phyloP scores from a whole-genome alignment of 441 rosid genomes.

The Dalechampia spathulata region DNA sequence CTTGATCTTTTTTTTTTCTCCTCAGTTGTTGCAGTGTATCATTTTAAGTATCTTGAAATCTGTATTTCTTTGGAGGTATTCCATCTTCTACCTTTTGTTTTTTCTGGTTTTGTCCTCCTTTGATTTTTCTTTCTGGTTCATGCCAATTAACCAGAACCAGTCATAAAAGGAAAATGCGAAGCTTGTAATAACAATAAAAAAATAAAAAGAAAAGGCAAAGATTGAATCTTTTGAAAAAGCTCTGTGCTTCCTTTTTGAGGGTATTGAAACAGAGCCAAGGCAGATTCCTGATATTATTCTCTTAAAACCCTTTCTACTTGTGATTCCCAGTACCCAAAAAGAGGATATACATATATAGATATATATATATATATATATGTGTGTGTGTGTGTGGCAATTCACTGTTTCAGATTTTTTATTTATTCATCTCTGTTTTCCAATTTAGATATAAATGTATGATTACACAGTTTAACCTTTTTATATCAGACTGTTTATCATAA shows the following conservation, averaged over 20 bases:
- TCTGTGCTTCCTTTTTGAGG: slow-evolving; percentile 21
- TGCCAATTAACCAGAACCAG: too few relatives aligned
- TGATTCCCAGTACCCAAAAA: slow-evolving; percentile 20
- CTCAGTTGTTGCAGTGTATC: slow-evolving; percentile 24
- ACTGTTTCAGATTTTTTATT: too few relatives aligned
- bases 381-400: too few relatives aligned
- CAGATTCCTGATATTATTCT: slow-evolving; percentile 43
- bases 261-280: slow-evolving; percentile 34
- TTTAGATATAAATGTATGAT: too few relatives aligned
- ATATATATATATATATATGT: too few relatives aligned
- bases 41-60: slow-evolving; percentile 26
- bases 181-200: too few relatives aligned
- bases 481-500: too few relatives aligned
- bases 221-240: slow-evolving; percentile 19
- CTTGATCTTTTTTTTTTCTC: slow-evolving; percentile 15
- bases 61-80: slow-evolving; percentile 28
- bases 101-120: slow-evolving; percentile 10
- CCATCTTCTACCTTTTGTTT: slow-evolving; percentile 8
- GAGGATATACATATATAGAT: too few relatives aligned
- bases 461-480: neutral
- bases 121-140: slow-evolving; percentile 7
- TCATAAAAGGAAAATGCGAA: too few relatives aligned
- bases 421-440: too few relatives aligned
- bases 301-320: slow-evolving; percentile 15
- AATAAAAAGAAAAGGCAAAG: too few relatives aligned